A percentile compares a stretch with the other conserved stretches of the same genome.
Evolutionary conservation across 768 basidiomycete species (phyloP).

Genomic region (Gelatoporia subvermispora): DNA sequence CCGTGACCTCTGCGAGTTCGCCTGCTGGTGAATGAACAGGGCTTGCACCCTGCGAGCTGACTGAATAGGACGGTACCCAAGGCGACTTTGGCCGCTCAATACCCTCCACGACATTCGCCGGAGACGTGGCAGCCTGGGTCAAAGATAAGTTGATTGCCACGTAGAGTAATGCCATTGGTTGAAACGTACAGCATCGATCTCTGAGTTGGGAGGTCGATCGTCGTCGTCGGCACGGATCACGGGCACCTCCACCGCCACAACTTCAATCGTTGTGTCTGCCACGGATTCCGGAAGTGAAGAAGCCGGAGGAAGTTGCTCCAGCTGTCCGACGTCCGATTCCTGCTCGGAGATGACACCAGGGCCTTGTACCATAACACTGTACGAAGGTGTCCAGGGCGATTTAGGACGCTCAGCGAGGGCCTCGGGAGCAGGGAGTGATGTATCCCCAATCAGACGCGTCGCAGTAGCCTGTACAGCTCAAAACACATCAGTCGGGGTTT

Average conservation of each 20-base stretch:
- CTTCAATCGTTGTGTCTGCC: background rate
- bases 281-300: background rate
- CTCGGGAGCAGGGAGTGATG: background rate
- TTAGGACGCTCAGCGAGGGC: slow-evolving; percentile 34
- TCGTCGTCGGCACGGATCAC: background rate
- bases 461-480: no score
- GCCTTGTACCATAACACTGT: slow-evolving; percentile 43
- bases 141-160: no score
- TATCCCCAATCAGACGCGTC: no score
- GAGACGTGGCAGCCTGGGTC: no score
- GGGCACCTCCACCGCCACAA: background rate
- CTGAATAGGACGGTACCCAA: slow-evolving; percentile 48
- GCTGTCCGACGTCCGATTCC: slow-evolving; percentile 14
- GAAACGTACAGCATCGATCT: no score
- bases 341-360: slow-evolving; percentile 22
- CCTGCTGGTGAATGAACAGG: slow-evolving; percentile 12
- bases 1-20: background rate
- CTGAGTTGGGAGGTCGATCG: no score
- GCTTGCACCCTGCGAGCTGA: slow-evolving; percentile 35
- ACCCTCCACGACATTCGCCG: background rate
- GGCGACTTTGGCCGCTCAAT: slow-evolving; percentile 38
- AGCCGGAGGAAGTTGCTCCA: slow-evolving; percentile 18
- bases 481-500: no score
- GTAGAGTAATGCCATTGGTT: no score
- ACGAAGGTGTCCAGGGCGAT: slow-evolving; percentile 50